Evolutionary conservation across 176 grass and related monocot genomes (phyloP).

Genomic region (Zea mays): Zm-B73-REFERENCE-NAM-5.0 NC_050096.1:71689001-71689500

Average conservation of each 20-base stretch:
- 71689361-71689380: not conserved
- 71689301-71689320: constrained; percentile 67
- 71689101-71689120: constrained; percentile 9
- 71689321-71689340: not conserved
- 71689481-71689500: constrained; percentile 88
- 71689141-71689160: not conserved
- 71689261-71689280: constrained; percentile 84
- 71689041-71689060: constrained; percentile 35
- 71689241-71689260: constrained; percentile 86
- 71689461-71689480: constrained; percentile 89
- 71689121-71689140: not conserved
- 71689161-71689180: constrained; percentile 48
- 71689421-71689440: not conserved
- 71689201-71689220: constrained; percentile 74
- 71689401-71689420: not conserved
- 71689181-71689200: constrained; percentile 85
- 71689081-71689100: not conserved
- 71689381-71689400: not conserved
- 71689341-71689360: not conserved
- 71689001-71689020: constrained; percentile 66
- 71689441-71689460: constrained; percentile 69
- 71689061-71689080: not conserved
- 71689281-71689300: constrained; percentile 93
- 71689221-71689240: constrained; percentile 98
- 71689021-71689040: constrained; percentile 82